phyloP scores from a whole-genome alignment of 2,329 filamentous ascomycete genomes.

The Trichoderma arundinaceum region DNA sequence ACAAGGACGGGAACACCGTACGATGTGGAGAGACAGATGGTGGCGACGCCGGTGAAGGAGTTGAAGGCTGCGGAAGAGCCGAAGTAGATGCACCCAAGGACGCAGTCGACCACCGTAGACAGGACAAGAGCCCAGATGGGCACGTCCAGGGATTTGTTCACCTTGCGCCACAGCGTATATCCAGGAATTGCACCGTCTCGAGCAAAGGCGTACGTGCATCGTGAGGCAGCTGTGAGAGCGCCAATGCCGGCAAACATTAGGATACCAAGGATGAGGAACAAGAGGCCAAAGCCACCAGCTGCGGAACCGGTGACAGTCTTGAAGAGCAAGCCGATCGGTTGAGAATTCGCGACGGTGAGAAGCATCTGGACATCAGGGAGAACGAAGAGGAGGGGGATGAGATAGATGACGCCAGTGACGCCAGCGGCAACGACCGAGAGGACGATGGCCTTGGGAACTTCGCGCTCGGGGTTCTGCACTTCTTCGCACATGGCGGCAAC shows the following conservation, averaged over 20 bases:
- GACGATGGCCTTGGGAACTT: constrained; percentile 72
- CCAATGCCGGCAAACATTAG: constrained; percentile 78
- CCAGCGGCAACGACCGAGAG: constrained; percentile 69
- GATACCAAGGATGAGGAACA: constrained; percentile 78
- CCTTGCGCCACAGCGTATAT: constrained; percentile 67
- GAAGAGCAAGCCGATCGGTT: constrained; percentile 78
- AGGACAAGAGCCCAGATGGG: constrained; percentile 73
- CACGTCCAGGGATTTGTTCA: constrained; percentile 69
- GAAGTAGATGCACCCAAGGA: constrained; percentile 80
- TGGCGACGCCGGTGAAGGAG: constrained; percentile 79
- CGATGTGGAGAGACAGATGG: constrained; percentile 76
- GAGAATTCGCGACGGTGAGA: constrained; percentile 69
- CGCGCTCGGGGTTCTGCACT: constrained; percentile 64
- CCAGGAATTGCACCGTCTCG: constrained; percentile 76
- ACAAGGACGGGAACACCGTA: constrained; percentile 80
- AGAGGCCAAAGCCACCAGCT: constrained; percentile 73
- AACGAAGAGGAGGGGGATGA: constrained; percentile 78
- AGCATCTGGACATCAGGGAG: constrained; percentile 70
- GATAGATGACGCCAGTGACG: constrained; percentile 65
- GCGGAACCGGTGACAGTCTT: constrained; percentile 75
- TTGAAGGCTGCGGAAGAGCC: constrained; percentile 78
- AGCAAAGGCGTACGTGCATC: constrained; percentile 78
- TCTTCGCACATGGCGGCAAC: constrained; percentile 63
- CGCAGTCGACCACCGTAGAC: constrained; percentile 70
- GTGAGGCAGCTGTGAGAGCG: constrained; percentile 73